phyloP scores from a whole-genome alignment of 371 early-diverging fungal species.

The Lichtheimia ramosa region DNA sequence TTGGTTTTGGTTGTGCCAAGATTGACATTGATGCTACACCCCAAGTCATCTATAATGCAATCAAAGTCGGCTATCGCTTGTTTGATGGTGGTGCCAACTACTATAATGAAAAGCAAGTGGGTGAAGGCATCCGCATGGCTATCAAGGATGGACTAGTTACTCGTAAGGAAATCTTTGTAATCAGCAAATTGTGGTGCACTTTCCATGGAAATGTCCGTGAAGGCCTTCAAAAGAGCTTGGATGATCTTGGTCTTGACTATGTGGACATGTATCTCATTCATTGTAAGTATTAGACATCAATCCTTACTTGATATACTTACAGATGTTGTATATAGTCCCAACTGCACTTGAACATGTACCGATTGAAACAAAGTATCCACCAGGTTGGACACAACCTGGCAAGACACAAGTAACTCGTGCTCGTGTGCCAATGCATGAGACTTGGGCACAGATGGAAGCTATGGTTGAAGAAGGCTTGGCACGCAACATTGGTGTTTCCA shows the following conservation, averaged over 20 bases:
- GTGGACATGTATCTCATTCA: conserved; percentile 70
- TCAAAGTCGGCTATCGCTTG: conserved; percentile 34
- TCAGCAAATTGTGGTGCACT: conserved; percentile 75
- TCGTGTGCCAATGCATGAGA: conserved; percentile 33
- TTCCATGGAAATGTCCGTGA: conserved; percentile 53
- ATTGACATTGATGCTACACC: conserved; percentile 27
- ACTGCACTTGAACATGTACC: conserved; percentile 28
- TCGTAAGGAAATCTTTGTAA: conserved; percentile 69
- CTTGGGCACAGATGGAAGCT: conserved; percentile 32
- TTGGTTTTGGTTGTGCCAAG: conserved; percentile 37
- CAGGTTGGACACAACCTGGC: conserved; percentile 33
- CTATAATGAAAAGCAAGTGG: conserved; percentile 62
- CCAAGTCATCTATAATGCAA: conserved; percentile 25
- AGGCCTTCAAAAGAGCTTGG: conserved; percentile 49
- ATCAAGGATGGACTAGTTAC: conserved; percentile 47
- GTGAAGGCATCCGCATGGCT: conserved; percentile 41
- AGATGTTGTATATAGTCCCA: conserved; percentile 15
- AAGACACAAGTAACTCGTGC: conserved; percentile 18
- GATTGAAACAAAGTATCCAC: conserved; percentile 18
- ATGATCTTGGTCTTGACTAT: conserved; percentile 62
- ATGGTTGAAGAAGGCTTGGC: conserved; percentile 24
- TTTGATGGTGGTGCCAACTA: conserved; percentile 39
- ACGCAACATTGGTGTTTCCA: conserved; percentile 57
- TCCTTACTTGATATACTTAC: neutral
- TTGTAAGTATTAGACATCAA: conserved; percentile 15